phyloP scores from a whole-genome alignment of 371 early-diverging fungal genomes.

The Saksenaea vasiformis region DNA sequence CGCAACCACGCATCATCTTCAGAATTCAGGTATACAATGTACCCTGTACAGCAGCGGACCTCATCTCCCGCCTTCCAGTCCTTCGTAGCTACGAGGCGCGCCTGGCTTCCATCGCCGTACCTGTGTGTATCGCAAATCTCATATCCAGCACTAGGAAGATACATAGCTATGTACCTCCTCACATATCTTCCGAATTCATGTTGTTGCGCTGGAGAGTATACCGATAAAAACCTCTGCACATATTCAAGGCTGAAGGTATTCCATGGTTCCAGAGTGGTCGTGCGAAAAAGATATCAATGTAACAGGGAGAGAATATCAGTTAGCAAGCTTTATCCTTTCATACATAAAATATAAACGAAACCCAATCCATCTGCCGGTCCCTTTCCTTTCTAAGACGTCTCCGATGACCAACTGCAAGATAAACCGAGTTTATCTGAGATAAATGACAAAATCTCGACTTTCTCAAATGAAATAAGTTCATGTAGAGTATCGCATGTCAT shows the following conservation, averaged over 20 bases:
- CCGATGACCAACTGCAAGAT: no score
- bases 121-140: conserved; percentile 69
- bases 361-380: no score
- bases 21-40: conserved; percentile 64
- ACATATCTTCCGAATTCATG: conserved; percentile 28
- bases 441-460: no score
- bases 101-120: conserved; percentile 74
- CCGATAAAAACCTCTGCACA: conserved; percentile 19
- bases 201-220: conserved; percentile 16
- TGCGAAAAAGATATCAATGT: background rate
- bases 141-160: conserved; percentile 77
- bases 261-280: background rate
- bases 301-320: background rate
- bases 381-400: no score
- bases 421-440: no score
- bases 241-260: conserved; percentile 27
- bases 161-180: conserved; percentile 36
- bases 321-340: background rate
- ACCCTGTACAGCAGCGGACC: conserved; percentile 70
- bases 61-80: conserved; percentile 72
- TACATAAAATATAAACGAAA: background rate
- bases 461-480: no score
- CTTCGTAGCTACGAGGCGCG: conserved; percentile 75
- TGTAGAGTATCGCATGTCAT: no score
- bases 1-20: conserved; percentile 68